Percentiles rank a stretch among this genome's conserved stretches.
These are phyloP conservation scores for Neonectria hederae DNA, from an alignment of 2,329 filamentous ascomycete species.

Conservation along the genomic window DNA sequence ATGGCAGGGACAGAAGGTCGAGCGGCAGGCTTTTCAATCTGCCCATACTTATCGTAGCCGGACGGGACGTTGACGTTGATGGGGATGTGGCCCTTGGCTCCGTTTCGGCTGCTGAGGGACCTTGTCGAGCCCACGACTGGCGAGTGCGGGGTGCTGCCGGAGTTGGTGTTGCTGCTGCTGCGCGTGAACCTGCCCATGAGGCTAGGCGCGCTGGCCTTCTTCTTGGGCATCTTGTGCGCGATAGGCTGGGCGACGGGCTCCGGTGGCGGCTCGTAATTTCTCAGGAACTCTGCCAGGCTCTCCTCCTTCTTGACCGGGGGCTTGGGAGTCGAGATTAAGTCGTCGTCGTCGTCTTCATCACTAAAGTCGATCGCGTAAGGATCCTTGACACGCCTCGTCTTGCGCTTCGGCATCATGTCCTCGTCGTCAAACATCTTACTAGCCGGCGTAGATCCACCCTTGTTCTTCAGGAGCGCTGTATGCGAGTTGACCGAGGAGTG, in stretches of 20 bases:
- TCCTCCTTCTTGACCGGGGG: slow-evolving; percentile 64
- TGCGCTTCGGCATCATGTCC: slow-evolving; percentile 73
- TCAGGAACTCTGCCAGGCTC: slow-evolving; percentile 77
- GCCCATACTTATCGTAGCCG: slow-evolving; percentile 55
- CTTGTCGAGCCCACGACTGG: slow-evolving; percentile 43
- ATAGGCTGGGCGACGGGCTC: slow-evolving; percentile 53
- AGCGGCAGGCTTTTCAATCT: slow-evolving; percentile 36
- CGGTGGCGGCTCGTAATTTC: slow-evolving; percentile 72
- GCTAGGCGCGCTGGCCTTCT: slow-evolving; percentile 71
- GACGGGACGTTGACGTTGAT: slow-evolving; percentile 62
- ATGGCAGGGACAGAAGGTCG: slow-evolving; percentile 36
- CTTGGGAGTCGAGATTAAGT: slow-evolving; percentile 51
- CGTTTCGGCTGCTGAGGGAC: slow-evolving; percentile 53
- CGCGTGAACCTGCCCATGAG: slow-evolving; percentile 68
- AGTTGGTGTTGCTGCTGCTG: slow-evolving; percentile 45
- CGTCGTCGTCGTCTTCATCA: slow-evolving; percentile 67
- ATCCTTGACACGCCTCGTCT: slow-evolving; percentile 81
- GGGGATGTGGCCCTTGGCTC: slow-evolving; percentile 57
- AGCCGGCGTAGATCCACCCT: slow-evolving; percentile 42
- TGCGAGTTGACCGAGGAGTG: slow-evolving; percentile 79
- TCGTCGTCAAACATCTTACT: slow-evolving; percentile 58
- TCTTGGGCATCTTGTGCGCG: slow-evolving; percentile 59
- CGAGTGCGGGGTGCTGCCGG: slow-evolving; percentile 39
- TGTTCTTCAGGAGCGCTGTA: slow-evolving; percentile 70
- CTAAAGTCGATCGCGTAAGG: slow-evolving; percentile 92